These are phyloP conservation scores for Globisporangium abappressorium DNA, from an alignment of 352 stramenopile genomes.

Conservation along the genomic window DNA sequence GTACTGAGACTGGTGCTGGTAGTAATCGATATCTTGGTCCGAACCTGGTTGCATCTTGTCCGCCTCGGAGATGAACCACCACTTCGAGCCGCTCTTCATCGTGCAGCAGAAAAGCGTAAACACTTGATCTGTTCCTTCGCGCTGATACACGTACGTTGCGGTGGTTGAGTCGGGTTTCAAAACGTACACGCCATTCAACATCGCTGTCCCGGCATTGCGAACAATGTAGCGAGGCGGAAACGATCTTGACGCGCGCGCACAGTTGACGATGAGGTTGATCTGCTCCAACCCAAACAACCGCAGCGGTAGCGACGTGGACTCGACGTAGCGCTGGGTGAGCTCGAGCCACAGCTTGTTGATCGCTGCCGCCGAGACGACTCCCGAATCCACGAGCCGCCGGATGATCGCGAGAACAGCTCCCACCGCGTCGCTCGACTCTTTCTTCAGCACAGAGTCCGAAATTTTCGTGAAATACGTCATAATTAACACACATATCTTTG, in stretches of 20 bases:
- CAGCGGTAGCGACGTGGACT: constrained; percentile 90
- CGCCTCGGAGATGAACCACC: constrained; percentile 98
- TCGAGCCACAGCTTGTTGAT: constrained; percentile 84
- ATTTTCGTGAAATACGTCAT: constrained; percentile 85
- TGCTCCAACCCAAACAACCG: constrained; percentile 94
- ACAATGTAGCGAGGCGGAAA: constrained; percentile 89
- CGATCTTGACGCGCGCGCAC: constrained; percentile 70
- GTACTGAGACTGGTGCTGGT: constrained; percentile 95
- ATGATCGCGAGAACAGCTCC: constrained; percentile 80
- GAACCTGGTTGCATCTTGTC: constrained; percentile 96
- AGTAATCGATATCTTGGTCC: constrained; percentile 99
- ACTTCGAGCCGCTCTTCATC: constrained; percentile 98
- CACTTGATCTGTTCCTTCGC: constrained; percentile 64
- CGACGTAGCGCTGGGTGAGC: constrained; percentile 82
- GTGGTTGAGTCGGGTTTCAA: constrained; percentile 69
- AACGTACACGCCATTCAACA: constrained; percentile 93
- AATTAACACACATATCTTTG: constrained; percentile 66
- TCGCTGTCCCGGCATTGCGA: constrained; percentile 84
- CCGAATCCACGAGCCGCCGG: constrained; percentile 72
- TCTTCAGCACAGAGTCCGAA: constrained; percentile 77
- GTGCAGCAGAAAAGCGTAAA: constrained; percentile 97
- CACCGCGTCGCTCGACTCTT: constrained; percentile 80
- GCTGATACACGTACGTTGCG: constrained; percentile 73
- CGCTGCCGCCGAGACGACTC: constrained; percentile 37
- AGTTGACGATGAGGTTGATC: constrained; percentile 91